Evolutionary conservation across 495 filamentous ascomycete species (phyloP), one percentile per base, ranked within the genome.

Genomic region (Margaritispora aquatica): DNA sequence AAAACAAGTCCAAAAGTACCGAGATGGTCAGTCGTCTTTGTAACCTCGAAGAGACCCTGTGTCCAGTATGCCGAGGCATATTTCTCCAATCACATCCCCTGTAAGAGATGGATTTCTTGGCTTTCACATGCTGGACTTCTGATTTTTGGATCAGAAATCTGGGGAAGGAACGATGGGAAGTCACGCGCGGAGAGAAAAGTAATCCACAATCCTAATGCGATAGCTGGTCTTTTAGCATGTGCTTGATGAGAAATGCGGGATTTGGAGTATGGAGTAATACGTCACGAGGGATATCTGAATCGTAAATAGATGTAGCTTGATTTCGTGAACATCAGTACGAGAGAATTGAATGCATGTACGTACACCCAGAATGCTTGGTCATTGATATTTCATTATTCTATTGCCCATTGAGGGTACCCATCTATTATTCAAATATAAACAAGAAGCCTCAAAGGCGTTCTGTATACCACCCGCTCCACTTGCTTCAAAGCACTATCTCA

Each of bases 151-250:
- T 22, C 13, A 15, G 21, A 19, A 26, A 57, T 29, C 46, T 51
- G 10, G 22, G 49, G 49, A 29, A 51, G 46, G 19, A 51, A 50
- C 19, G 47, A 21, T 15, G 15, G n/a, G n/a, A 5, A 34, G 22
- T 58, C 55, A 58, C 55, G 46, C 46, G 55, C 26, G 1, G 46
- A 5, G 26, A 51, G 55, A 51, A 58, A 58, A 51, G 55, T 51
- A 58, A 50, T 34, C 26, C 50, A 52, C 24, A 19, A 2, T 31
- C n/a, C n/a, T n/a, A 4, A 17, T 17, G 4, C 36, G 41, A 2
- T 17, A 27, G 1, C 15, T 21, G 23, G 22, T 27, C 17, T n/a
- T 57, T 57, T 31, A 29, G 23, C 10, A 51, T 26, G 38, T 44
- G 38, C 10, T 15, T 44, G 38, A 9, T 44, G 38, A 44, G 17